Evolutionary conservation across 2,329 filamentous ascomycete genomes (phyloP).

Genomic region (Aspergillus texensis): DNA sequence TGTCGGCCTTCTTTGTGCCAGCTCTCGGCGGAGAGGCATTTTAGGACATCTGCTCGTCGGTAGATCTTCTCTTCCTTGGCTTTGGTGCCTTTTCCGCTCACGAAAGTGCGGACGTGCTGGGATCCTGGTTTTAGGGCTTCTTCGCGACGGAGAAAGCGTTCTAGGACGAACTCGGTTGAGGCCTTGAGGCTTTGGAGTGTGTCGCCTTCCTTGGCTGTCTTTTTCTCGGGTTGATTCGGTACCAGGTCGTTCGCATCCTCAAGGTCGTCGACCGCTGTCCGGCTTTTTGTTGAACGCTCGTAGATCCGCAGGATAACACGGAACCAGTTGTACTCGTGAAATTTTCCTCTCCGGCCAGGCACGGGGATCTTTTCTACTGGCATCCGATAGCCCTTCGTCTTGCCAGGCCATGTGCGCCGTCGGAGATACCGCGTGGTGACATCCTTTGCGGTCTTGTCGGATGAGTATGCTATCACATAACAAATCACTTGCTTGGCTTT

Average conservation of each 20-base stretch:
- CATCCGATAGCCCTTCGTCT: conserved; percentile 83
- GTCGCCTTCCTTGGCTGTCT: conserved; percentile 72
- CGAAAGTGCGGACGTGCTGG: conserved; percentile 73
- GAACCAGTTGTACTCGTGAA: conserved; percentile 88
- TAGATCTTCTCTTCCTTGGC: conserved; percentile 79
- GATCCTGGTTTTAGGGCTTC: conserved; percentile 77
- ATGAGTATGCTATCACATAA: conserved; percentile 81
- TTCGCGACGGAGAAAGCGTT: conserved; percentile 85
- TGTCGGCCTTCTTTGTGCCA: conserved; percentile 97
- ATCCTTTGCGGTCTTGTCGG: conserved; percentile 89
- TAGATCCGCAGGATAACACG: conserved; percentile 77
- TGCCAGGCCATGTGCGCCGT: conserved; percentile 78
- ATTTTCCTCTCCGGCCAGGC: conserved; percentile 74
- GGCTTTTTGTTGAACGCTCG: conserved; percentile 52
- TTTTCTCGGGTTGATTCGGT: conserved; percentile 71
- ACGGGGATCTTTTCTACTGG: conserved; percentile 78
- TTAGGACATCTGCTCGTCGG: conserved; percentile 74
- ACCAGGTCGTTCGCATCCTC: conserved; percentile 80
- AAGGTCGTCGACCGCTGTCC: conserved; percentile 73
- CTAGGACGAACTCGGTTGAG: conserved; percentile 81
- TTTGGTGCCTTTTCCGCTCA: conserved; percentile 72
- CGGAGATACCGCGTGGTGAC: conserved; percentile 90
- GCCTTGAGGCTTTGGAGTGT: conserved; percentile 87
- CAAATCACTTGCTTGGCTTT: conserved; percentile 86
- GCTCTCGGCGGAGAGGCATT: conserved; percentile 88